A percentile compares a stretch with the other conserved stretches of the same genome.
Conservation (phyloP, 768 basidiomycete species). For the Hericium erinaceus region DNA sequence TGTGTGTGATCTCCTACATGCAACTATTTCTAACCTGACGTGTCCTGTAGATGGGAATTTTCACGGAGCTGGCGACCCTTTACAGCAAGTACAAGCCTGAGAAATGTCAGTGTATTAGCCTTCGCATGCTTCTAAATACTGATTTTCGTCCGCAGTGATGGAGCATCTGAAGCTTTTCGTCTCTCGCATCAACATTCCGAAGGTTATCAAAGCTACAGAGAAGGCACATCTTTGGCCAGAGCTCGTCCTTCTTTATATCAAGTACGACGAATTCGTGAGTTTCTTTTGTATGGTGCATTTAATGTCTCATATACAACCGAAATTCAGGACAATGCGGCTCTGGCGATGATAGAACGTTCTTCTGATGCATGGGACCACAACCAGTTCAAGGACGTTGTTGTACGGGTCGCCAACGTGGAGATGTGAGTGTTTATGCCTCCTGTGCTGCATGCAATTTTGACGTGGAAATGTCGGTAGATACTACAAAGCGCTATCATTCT, state of each 20-base stretch:
- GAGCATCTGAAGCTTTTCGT: slow-evolving; percentile 97
- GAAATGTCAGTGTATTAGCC: slow-evolving; percentile 53
- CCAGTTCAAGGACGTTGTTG: slow-evolving; percentile 97
- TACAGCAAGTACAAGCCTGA: slow-evolving; percentile 94
- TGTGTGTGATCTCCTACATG: slow-evolving; percentile 27
- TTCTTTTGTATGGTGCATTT: no score
- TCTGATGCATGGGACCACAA: slow-evolving; percentile 99
- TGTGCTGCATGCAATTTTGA: background rate
- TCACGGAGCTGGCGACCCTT: slow-evolving; percentile 86
- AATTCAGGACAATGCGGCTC: slow-evolving; percentile 82
- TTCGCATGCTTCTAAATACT: background rate
- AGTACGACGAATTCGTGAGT: slow-evolving; percentile 90
- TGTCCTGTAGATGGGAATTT: slow-evolving; percentile 73
- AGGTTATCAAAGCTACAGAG: slow-evolving; percentile 95
- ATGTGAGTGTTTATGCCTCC: slow-evolving; percentile 44
- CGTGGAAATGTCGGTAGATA: slow-evolving; percentile 40
- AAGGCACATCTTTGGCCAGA: slow-evolving; percentile 98
- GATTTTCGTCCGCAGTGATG: slow-evolving; percentile 57
- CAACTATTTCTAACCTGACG: slow-evolving; percentile 3
- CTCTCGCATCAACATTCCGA: slow-evolving; percentile 95
- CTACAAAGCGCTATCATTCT: slow-evolving; percentile 92
- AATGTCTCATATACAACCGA: background rate
- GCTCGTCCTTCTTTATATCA: slow-evolving; percentile 96
- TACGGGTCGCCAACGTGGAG: slow-evolving; percentile 95
- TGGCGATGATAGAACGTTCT: slow-evolving; percentile 98